A percentile compares a stretch with the other conserved stretches of the same genome.
Evolutionary conservation across 164 flowering plant genomes (phyloP).

Genomic region (Platanus orientalis): DNA sequence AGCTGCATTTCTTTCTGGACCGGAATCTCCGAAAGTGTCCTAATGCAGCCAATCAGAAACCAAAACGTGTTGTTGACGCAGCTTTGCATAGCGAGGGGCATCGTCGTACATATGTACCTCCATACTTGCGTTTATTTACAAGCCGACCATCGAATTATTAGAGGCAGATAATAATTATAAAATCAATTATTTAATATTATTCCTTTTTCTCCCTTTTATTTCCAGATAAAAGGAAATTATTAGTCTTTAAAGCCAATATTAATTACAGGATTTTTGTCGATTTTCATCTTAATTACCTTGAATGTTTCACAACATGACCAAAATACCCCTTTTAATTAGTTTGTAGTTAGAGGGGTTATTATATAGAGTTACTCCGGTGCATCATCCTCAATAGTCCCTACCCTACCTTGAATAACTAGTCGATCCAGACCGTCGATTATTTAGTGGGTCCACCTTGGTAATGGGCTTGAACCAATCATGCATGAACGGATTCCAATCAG

Average conservation of each 20-base stretch:
- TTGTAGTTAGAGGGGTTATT: no score
- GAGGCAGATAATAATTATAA: not conserved
- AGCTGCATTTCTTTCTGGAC: slow-evolving; percentile 13
- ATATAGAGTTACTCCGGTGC: no score
- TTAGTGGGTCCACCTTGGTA: no score
- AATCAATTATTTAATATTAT: no score
- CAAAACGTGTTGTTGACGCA: slow-evolving; percentile 20
- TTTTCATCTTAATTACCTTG: not conserved
- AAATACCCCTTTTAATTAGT: not conserved
- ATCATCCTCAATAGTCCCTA: no score
- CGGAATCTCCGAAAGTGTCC: not conserved
- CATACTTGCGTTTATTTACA: slow-evolving; percentile 1
- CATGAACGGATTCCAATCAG: no score
- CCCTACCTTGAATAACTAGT: no score
- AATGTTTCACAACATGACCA: not conserved
- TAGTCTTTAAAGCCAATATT: slow-evolving; percentile 18
- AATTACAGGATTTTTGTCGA: slow-evolving; percentile 5
- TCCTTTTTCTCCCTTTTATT: no score
- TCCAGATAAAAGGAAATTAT: slow-evolving; percentile 14
- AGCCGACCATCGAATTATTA: not conserved
- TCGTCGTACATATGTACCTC: not conserved
- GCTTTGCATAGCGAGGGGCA: no score
- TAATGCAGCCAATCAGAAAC: not conserved
- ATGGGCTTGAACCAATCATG: no score
- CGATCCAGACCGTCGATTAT: no score